A percentile compares a stretch with the other conserved stretches of the same genome.
phyloP scores from a whole-genome alignment of 441 rosid genomes.

The Metrosideros polymorpha region DNA sequence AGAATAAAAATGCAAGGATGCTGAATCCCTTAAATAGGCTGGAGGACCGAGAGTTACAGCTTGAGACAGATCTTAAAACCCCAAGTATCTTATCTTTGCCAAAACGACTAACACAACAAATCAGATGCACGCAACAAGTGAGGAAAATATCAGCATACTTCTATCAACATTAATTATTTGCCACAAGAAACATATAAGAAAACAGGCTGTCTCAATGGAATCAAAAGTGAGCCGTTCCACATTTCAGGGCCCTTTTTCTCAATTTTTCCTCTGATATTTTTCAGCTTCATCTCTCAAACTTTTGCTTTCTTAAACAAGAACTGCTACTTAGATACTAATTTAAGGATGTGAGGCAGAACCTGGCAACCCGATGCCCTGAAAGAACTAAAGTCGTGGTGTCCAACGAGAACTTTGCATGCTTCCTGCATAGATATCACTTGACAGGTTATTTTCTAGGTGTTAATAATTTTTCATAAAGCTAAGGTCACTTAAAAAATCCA shows the following conservation, averaged over 20 bases:
- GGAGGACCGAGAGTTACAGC: neutral
- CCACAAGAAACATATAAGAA: neutral
- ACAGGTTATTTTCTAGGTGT: neutral
- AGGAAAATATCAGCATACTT: neutral
- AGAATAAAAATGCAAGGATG: neutral
- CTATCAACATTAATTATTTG: neutral
- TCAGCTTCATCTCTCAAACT: neutral
- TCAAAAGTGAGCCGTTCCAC: neutral
- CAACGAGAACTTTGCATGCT: conserved; percentile 88
- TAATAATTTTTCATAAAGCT: neutral
- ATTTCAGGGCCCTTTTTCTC: neutral
- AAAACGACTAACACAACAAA: neutral
- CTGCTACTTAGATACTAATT: neutral
- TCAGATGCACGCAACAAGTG: neutral
- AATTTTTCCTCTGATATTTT: neutral
- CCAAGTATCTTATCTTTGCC: neutral
- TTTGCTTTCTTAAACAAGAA: neutral
- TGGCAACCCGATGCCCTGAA: conserved; percentile 95
- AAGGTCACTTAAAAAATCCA: neutral
- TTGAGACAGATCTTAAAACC: neutral
- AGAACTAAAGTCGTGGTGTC: conserved; percentile 89
- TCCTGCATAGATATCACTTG: conserved; percentile 40
- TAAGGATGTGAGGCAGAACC: conserved; percentile 29
- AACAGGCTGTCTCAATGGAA: neutral
- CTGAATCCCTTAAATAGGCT: neutral